These are phyloP conservation scores for Monascus ruber DNA, from an alignment of 2,329 filamentous ascomycete species.

Conservation along the genomic window DNA sequence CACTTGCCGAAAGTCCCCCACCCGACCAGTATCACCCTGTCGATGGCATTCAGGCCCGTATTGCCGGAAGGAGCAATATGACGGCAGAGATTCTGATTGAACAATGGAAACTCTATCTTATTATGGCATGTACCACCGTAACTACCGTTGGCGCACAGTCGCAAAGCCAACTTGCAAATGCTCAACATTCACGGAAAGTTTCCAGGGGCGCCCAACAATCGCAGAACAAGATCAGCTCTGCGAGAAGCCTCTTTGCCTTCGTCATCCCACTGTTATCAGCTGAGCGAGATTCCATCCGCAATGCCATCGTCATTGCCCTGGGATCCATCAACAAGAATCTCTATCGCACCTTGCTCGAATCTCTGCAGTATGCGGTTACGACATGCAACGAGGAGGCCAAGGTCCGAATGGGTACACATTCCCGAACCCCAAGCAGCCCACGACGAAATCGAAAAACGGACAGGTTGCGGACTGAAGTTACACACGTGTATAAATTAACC, in stretches of 20 bases:
- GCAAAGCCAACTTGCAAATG: constrained; percentile 47
- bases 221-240: constrained; percentile 74
- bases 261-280: constrained; percentile 79
- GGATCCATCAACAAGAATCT: constrained; percentile 93
- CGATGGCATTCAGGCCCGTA: constrained; percentile 27
- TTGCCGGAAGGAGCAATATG: constrained; percentile 42
- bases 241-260: constrained; percentile 78
- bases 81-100: constrained; percentile 83
- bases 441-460: constrained; percentile 76
- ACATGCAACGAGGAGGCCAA: constrained; percentile 84
- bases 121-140: constrained; percentile 92
- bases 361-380: constrained; percentile 73
- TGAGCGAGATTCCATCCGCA: constrained; percentile 67
- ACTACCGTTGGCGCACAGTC: constrained; percentile 63
- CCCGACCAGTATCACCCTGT: constrained; percentile 32
- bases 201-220: constrained; percentile 56
- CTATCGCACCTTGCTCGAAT: constrained; percentile 81
- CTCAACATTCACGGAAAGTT: constrained; percentile 69
- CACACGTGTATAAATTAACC: constrained; percentile 89
- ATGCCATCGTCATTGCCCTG: constrained; percentile 81
- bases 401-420: constrained; percentile 61
- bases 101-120: constrained; percentile 95
- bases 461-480: constrained; percentile 81
- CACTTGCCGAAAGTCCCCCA: constrained; percentile 62
- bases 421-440: constrained; percentile 71